Evolutionary conservation across 192 early-diverging fungal species (phyloP).

Genomic region (Coemansia guatemalensis): DNA sequence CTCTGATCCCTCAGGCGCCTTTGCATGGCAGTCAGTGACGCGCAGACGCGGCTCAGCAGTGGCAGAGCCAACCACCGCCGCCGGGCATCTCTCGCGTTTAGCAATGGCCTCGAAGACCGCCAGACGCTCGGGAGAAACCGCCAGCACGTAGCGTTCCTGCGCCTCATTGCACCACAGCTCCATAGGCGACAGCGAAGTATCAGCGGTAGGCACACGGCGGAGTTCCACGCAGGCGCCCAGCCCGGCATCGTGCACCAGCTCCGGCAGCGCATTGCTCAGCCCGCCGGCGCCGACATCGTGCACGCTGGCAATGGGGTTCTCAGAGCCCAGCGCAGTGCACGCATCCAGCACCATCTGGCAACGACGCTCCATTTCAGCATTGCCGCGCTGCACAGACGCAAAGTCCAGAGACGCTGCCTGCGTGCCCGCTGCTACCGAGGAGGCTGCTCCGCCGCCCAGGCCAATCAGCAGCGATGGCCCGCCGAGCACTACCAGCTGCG

Average conservation of each 20-base stretch:
- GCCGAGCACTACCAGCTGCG: conserved; percentile 85
- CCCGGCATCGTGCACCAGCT: conserved; percentile 94
- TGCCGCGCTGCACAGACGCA: conserved; percentile 98
- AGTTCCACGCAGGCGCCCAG: conserved; percentile 91
- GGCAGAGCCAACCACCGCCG: conserved; percentile 87
- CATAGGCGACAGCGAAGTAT: conserved; percentile 97
- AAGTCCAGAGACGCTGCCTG: conserved; percentile 91
- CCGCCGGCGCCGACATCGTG: conserved; percentile 99
- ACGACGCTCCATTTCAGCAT: conserved; percentile 98
- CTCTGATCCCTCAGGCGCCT: conserved; percentile 12
- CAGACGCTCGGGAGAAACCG: conserved; percentile 70
- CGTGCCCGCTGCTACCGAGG: conserved; percentile 88
- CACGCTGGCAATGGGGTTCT: conserved; percentile 88
- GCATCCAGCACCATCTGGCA: conserved; percentile 96
- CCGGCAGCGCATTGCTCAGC: conserved; percentile 95
- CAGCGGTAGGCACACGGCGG: conserved; percentile 87
- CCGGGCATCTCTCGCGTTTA: conserved; percentile 87
- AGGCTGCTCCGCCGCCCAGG: conserved; percentile 97
- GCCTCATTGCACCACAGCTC: conserved; percentile 99
- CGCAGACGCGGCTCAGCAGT: conserved; percentile 79
- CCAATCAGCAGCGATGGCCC: conserved; percentile 99
- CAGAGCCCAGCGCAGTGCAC: conserved; percentile 77
- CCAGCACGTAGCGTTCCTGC: conserved; percentile 99
- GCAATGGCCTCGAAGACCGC: conserved; percentile 73
- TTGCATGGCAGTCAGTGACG: conserved; percentile 64